phyloP scores from a whole-genome alignment of 1,284 basidiomycete species.

The Kalmanozyma brasiliensis region DNA sequence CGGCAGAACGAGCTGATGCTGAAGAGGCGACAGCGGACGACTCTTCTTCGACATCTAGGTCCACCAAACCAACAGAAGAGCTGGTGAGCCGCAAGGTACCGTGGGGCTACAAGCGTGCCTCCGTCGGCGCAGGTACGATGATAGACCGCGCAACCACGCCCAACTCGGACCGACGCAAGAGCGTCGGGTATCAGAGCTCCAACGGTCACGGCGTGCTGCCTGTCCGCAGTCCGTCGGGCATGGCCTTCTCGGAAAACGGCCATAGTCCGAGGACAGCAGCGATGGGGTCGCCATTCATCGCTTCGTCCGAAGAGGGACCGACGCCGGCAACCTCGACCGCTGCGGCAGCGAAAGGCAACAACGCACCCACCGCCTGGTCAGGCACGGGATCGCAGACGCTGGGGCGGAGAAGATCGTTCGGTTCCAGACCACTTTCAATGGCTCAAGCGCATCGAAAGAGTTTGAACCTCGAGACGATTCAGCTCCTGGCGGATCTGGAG shows the following conservation, averaged over 20 bases:
- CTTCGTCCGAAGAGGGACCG: slow-evolving; percentile 7
- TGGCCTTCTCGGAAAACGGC: slow-evolving; percentile 18
- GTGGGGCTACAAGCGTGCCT: slow-evolving; percentile 55
- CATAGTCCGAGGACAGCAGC: slow-evolving; percentile 3
- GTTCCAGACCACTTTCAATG: slow-evolving; percentile 10
- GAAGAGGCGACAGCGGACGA: slow-evolving; percentile 24
- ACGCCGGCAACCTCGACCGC: slow-evolving; percentile 5
- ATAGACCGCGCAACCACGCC: slow-evolving; percentile 38
- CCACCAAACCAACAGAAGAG: slow-evolving; percentile 25
- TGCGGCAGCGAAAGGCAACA: slow-evolving; percentile 9
- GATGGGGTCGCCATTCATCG: slow-evolving; percentile 2
- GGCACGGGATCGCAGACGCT: slow-evolving; percentile 15
- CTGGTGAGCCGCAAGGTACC: slow-evolving; percentile 58
- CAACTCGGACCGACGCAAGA: slow-evolving; percentile 37
- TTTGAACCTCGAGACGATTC: slow-evolving; percentile 29
- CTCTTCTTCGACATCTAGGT: slow-evolving; percentile 25
- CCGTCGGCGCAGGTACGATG: slow-evolving; percentile 15
- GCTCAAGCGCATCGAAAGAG: slow-evolving; percentile 17
- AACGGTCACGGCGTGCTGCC: slow-evolving; percentile 29
- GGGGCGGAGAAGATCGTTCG: slow-evolving; percentile 23
- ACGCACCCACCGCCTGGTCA: slow-evolving; percentile 34
- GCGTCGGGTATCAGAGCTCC: slow-evolving; percentile 38
- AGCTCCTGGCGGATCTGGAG: slow-evolving; percentile 50
- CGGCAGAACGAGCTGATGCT: slow-evolving; percentile 7
- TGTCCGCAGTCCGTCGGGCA: slow-evolving; percentile 5